Base-by-base conservation (phyloP, 1,284 basidiomycete genomes). In the Xerocomus minutiporus region DNA sequence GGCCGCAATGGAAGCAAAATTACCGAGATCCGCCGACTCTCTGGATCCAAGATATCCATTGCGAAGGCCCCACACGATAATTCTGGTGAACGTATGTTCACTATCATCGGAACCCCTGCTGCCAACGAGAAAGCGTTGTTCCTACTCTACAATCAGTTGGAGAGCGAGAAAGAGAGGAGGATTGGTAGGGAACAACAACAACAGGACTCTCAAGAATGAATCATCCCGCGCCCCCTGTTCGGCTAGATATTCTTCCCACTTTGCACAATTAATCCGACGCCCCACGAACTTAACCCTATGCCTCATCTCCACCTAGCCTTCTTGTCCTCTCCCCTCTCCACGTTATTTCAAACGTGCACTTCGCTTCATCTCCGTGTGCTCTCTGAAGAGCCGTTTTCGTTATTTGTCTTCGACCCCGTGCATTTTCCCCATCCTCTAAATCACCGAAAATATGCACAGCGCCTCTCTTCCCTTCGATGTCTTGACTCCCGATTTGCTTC, bases 1-100 rank as follows among this genome's bases (percentile, higher is more conserved):
- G 96, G 96, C 57, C 92, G 94, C 61, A 93, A 90, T 66, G 96
- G 96, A 34, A 90, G 91, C 63, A 99, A 98, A 80, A 99, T 99
- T 64, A 97, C 95, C 55, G 96, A 99, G 74, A 99, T 99, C 70
- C 90, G 96, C 62, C 89, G 96, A 53, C 81, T 98, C 52, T 95
- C 92, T 57, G 96, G 96, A 43, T 95, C 91, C 60, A 92, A 94
- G 74, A 99, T 99, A 71, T 93, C 89, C 54, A 99, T 99, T 64
- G 97, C 96, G 63, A 99, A 99, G 76, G 90, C 93, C 48, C 93
- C 96, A 23, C 96, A 99, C 67, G 96, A 98, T 67, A 97, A 98
- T 67, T 94, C 93, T 48, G 96, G 96, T 62, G 96, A 99, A 76
- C 82, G 96, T 62, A 97, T 99, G 95, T 99, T 99, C 75, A 97